Conservation (phyloP, 1,139 yeast species). For the Blastobotrys elegans region DNA sequence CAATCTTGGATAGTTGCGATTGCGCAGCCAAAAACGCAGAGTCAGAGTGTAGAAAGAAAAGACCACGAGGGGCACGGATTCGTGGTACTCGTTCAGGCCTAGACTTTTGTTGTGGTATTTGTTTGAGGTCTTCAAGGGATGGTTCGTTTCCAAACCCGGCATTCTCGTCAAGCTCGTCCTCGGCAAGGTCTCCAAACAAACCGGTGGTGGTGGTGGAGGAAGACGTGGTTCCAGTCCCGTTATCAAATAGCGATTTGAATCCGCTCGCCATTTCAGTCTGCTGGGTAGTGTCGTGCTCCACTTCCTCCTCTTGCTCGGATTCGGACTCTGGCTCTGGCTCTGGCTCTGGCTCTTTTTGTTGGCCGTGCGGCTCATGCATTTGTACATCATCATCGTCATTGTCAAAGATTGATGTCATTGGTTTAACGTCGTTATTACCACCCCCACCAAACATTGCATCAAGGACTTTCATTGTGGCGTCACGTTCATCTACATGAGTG, state of each 20-base stretch:
- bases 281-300: background rate
- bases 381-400: conserved; percentile 13
- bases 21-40: conserved; percentile 87
- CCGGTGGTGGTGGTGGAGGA: conserved; percentile 22
- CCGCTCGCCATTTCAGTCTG: background rate
- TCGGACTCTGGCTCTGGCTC: background rate
- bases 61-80: conserved; percentile 38
- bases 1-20: conserved; percentile 57
- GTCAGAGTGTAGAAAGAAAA: conserved; percentile 76
- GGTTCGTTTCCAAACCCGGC: conserved; percentile 1
- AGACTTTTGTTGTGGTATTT: background rate
- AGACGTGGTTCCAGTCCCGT: conserved; percentile 4
- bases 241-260: conserved; percentile 7
- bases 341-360: conserved; percentile 25
- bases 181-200: conserved; percentile 24
- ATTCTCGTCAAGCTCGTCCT: conserved; percentile 21
- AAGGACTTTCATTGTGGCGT: conserved; percentile 24
- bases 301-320: background rate
- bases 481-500: conserved; percentile 21
- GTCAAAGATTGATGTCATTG: conserved; percentile 39
- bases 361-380: background rate
- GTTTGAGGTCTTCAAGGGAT: background rate
- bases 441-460: conserved; percentile 26
- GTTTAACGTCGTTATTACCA: conserved; percentile 49
- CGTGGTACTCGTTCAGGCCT: conserved; percentile 1